These are phyloP conservation scores for Cryptosporidium meleagridis DNA, from an alignment of 169 alveolate species.

Conservation along the genomic window DNA sequence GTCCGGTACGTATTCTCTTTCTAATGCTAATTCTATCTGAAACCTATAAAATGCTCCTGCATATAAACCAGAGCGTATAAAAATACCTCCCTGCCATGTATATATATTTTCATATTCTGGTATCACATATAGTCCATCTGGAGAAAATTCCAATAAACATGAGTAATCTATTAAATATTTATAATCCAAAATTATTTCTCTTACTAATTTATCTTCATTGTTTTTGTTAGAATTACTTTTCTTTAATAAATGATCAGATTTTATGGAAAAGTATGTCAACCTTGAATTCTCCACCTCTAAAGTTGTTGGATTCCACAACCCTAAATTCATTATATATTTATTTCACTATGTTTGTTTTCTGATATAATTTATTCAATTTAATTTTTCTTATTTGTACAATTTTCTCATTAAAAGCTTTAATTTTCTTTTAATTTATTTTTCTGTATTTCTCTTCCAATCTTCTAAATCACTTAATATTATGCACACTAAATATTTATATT, in stretches of 20 bases:
- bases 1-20: conserved; percentile 12
- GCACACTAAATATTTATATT: background rate
- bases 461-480: no score
- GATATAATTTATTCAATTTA: background rate
- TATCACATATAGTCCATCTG: conserved; percentile 59
- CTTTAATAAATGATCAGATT: conserved; percentile 16
- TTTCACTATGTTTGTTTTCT: background rate
- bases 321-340: conserved; percentile 31
- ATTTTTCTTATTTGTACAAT: background rate
- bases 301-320: conserved; percentile 65
- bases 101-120: conserved; percentile 60
- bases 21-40: conserved; percentile 22
- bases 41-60: conserved; percentile 57
- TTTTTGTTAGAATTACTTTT: background rate
- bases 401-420: background rate
- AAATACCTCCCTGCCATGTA: conserved; percentile 71
- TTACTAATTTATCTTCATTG: conserved; percentile 32
- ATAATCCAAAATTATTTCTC: conserved; percentile 36
- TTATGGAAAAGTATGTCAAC: conserved; percentile 58
- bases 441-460: background rate
- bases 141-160: conserved; percentile 62
- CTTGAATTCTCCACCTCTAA: conserved; percentile 64
- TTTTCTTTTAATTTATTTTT: no score
- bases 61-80: conserved; percentile 65
- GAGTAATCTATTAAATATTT: conserved; percentile 43